phyloP scores from a whole-genome alignment of 2,329 filamentous ascomycete species.

The Penicillium sp. region DNA sequence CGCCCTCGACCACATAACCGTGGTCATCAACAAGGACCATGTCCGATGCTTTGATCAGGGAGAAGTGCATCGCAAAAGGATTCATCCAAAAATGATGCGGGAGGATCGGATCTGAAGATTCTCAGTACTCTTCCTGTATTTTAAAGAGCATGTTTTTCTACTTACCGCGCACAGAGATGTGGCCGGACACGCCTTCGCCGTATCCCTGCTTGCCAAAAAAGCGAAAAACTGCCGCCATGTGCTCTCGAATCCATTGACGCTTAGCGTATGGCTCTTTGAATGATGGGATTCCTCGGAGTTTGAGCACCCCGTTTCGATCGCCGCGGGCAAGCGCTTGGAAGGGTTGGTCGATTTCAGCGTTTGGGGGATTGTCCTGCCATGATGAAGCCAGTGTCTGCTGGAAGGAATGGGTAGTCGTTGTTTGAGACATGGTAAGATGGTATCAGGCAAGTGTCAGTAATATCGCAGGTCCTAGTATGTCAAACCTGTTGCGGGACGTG shows the following conservation, averaged over 20 bases:
- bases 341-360: not conserved
- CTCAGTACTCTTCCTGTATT: not conserved
- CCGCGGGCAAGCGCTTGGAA: not conserved
- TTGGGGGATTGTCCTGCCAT: not conserved
- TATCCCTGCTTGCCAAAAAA: constrained; percentile 24
- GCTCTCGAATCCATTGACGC: constrained; percentile 14
- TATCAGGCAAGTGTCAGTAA: too few species aligned
- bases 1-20: constrained; percentile 47
- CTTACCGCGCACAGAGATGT: constrained; percentile 19
- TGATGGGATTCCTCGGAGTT: not conserved
- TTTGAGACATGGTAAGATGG: not conserved
- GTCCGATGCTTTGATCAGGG: constrained; percentile 47
- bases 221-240: constrained; percentile 24
- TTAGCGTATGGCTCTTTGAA: not conserved
- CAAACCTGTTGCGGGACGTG: too few species aligned
- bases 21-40: constrained; percentile 48
- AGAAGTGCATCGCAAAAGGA: constrained; percentile 47
- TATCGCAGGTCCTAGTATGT: too few species aligned
- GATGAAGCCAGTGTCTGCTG: not conserved
- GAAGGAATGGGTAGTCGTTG: not conserved
- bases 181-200: constrained; percentile 20
- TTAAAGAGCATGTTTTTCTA: not conserved
- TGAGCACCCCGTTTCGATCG: not conserved
- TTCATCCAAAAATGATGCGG: constrained; percentile 41
- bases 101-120: constrained; percentile 21